phyloP scores from a whole-genome alignment of 495 filamentous ascomycete genomes.

The Penicillium turbatum region DNA sequence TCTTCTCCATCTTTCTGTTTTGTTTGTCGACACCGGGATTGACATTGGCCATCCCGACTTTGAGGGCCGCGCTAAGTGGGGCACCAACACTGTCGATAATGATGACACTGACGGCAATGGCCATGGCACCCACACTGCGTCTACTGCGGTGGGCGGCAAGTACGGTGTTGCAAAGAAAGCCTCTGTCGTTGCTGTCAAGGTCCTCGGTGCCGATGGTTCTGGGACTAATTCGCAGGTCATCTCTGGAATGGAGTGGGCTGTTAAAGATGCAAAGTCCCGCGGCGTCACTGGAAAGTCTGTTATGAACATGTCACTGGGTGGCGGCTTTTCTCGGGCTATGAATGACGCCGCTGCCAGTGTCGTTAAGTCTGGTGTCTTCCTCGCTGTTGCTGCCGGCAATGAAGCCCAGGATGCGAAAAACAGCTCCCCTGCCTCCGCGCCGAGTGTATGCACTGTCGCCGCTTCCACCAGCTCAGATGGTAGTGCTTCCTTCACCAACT shows the following conservation, averaged over 20 bases:
- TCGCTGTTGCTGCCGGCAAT: slow-evolving; percentile 65
- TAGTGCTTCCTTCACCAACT: slow-evolving; percentile 58
- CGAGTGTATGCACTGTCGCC: slow-evolving; percentile 54
- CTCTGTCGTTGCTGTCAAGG: slow-evolving; percentile 59
- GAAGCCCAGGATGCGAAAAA: slow-evolving; percentile 50
- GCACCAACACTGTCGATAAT: slow-evolving; percentile 45
- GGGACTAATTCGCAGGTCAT: slow-evolving; percentile 58
- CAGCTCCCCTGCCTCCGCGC: slow-evolving; percentile 54
- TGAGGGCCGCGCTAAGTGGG: slow-evolving; percentile 48
- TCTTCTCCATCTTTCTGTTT: no score
- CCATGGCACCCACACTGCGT: slow-evolving; percentile 65
- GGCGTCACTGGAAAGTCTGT: slow-evolving; percentile 36
- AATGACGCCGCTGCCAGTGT: slow-evolving; percentile 55
- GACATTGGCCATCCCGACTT: slow-evolving; percentile 51
- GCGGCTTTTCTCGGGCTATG: slow-evolving; percentile 44
- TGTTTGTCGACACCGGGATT: slow-evolving; percentile 56
- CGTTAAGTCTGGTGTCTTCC: slow-evolving; percentile 52
- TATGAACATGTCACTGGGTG: slow-evolving; percentile 47
- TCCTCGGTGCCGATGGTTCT: slow-evolving; percentile 48
- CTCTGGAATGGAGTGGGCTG: slow-evolving; percentile 59
- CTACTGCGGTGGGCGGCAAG: slow-evolving; percentile 55
- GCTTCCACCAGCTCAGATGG: slow-evolving; percentile 50
- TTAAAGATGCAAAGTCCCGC: slow-evolving; percentile 41
- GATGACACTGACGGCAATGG: slow-evolving; percentile 49
- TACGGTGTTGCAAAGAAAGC: slow-evolving; percentile 64